Base-by-base conservation (phyloP, 2,329 filamentous ascomycete species). In the Colletotrichum limetticola region DNA sequence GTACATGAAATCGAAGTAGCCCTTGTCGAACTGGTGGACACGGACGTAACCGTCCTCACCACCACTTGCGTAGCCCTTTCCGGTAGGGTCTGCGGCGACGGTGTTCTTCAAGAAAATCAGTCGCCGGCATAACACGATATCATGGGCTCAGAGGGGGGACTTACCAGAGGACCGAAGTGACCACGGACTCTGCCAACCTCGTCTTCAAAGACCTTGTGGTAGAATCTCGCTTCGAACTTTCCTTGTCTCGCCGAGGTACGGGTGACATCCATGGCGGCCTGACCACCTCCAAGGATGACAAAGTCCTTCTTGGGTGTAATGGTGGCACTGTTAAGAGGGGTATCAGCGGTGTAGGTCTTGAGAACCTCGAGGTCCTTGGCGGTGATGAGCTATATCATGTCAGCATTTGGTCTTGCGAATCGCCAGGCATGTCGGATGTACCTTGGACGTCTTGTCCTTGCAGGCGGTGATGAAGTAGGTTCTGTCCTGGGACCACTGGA, bases 141-240 rank as follows among this genome's bases (percentile, higher is more conserved):
- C 14, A 11, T 6, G 8, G 7, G 32, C 32, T 35, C 32, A 12
- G 24, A 12, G n/a, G 64, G 24, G 55, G 79, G 42, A 19, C 84
- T 71, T 81, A 86, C 84, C 82, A 98, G 89, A 77, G 94, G 97
- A 82, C 97, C 97, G 85, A 99, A 99, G 85, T 99, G 97, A 76
- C 97, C 97, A 82, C 95, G 91, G 76, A 99, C 97, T 88, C 97
- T 93, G 78, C 97, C 97, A 80, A 98, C 96, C 88, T 99, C 97
- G 85, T 99, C 96, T 86, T 98, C 95, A 83, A 99, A 98, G 83
- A 99, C 93, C 90, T 97, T 98, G 92, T 99, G 97, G 90, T 98
- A 99, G 90, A 99, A 99, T 77, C 97, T 92, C 57, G 97, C 97
- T 86, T 99, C 97, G 88, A 99, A 99, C 87, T 98, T 98, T 86